Evolutionary conservation across 1,284 basidiomycete species (phyloP).

Genomic region (Psilocybe mexicana): DNA sequence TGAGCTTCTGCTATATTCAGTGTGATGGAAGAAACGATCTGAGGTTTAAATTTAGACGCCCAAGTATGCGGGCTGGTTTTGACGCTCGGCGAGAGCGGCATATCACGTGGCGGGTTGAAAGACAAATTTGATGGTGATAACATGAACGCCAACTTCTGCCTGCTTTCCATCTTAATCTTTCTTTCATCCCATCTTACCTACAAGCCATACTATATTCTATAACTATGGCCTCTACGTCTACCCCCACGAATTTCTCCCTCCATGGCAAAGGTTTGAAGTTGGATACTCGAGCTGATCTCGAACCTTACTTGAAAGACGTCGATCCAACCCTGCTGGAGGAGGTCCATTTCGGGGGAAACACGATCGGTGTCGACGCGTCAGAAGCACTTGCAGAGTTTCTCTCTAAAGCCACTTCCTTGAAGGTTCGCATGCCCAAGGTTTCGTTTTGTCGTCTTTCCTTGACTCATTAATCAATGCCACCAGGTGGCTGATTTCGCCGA

Average conservation of each 20-base stretch:
- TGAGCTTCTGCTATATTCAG: too few relatives aligned
- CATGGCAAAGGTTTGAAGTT: constrained; percentile 84
- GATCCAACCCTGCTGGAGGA: constrained; percentile 77
- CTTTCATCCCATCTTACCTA: too few relatives aligned
- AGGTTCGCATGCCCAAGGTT: constrained; percentile 50
- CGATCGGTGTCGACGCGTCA: constrained; percentile 93
- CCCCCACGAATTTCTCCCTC: constrained; percentile 48
- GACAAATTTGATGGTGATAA: too few relatives aligned
- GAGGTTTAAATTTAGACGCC: too few relatives aligned
- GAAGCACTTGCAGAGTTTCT: constrained; percentile 84
- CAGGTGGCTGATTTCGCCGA: constrained; percentile 96
- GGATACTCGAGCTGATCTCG: constrained; percentile 77
- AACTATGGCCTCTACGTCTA: constrained; percentile 4
- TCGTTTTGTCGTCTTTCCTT: background rate
- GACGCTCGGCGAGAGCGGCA: too few relatives aligned
- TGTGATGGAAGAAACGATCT: too few relatives aligned
- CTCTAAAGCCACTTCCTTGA: constrained; percentile 67
- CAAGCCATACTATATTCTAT: background rate
- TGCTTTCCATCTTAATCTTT: too few relatives aligned
- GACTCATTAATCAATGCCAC: constrained; percentile 6
- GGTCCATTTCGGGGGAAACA: constrained; percentile 94
- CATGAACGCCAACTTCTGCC: too few relatives aligned
- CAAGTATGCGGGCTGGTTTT: too few relatives aligned
- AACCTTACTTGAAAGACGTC: constrained; percentile 71
- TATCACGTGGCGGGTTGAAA: too few relatives aligned